Conservation (phyloP, 1,139 yeast genomes). For the Kurtzmaniella quercitrusa region DNA sequence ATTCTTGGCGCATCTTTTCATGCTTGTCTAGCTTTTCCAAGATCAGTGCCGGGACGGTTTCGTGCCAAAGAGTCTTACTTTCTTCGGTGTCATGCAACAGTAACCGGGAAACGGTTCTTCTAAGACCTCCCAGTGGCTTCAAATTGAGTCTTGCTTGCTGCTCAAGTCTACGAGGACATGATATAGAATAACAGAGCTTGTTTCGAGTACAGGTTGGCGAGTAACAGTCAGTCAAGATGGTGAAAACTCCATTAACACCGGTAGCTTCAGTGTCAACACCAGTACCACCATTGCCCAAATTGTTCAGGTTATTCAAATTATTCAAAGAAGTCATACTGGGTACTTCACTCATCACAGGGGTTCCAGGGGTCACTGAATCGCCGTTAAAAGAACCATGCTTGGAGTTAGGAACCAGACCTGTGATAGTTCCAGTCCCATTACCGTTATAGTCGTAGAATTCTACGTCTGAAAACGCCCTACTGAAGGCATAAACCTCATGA, state of each 20-base stretch:
- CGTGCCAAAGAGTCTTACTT: constrained; percentile 89
- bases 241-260: constrained; percentile 85
- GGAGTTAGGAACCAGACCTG: constrained; percentile 13
- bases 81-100: constrained; percentile 77
- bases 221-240: constrained; percentile 88
- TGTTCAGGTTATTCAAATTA: constrained; percentile 4
- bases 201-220: constrained; percentile 95
- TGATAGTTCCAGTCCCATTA: constrained; percentile 13
- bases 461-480: constrained; percentile 47
- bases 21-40: constrained; percentile 76
- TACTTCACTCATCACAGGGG: constrained; percentile 10
- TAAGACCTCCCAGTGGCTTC: constrained; percentile 85
- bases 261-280: constrained; percentile 12
- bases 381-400: constrained; percentile 31
- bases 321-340: constrained; percentile 11
- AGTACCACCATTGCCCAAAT: no score
- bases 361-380: constrained; percentile 7
- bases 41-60: constrained; percentile 78
- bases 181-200: constrained; percentile 84
- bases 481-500: constrained; percentile 85
- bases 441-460: constrained; percentile 28
- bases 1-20: constrained; percentile 92
- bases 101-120: constrained; percentile 75
- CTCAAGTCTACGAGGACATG: constrained; percentile 95
- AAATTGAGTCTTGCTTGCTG: constrained; percentile 90